These are phyloP conservation scores for Lentinula aciculospora DNA, from an alignment of 768 basidiomycete species.

Conservation along the genomic window DNA sequence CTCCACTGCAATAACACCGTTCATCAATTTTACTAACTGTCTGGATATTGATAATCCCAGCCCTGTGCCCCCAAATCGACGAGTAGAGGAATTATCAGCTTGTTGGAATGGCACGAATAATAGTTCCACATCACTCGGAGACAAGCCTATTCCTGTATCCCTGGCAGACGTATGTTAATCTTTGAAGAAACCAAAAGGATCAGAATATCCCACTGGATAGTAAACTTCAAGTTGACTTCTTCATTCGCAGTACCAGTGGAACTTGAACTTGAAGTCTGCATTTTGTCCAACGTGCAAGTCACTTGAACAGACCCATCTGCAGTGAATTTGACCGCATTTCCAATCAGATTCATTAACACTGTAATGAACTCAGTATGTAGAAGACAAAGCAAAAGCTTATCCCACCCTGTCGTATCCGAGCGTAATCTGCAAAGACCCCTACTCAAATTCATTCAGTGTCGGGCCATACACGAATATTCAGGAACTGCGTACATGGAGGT, in stretches of 20 bases:
- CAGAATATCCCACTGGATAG: slow-evolving; percentile 61
- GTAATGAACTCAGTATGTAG: slow-evolving; percentile 1
- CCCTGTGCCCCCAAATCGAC: slow-evolving; percentile 75
- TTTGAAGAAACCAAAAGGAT: slow-evolving; percentile 2
- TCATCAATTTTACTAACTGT: slow-evolving; percentile 72
- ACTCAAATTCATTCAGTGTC: neutral
- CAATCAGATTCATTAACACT: slow-evolving; percentile 76
- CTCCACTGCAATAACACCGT: slow-evolving; percentile 65
- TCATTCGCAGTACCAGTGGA: slow-evolving; percentile 19
- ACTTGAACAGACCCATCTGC: slow-evolving; percentile 58
- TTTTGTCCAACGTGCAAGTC: slow-evolving; percentile 47
- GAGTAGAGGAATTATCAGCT: slow-evolving; percentile 74
- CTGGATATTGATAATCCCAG: slow-evolving; percentile 70
- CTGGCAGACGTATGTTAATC: slow-evolving; percentile 21
- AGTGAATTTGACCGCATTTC: slow-evolving; percentile 76
- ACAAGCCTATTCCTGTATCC: slow-evolving; percentile 71
- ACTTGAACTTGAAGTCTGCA: slow-evolving; percentile 11
- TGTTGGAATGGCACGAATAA: slow-evolving; percentile 75
- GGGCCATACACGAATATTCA: neutral
- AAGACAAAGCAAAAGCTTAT: neutral
- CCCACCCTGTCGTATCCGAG: slow-evolving; percentile 66
- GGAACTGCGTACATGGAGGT: slow-evolving; percentile 44
- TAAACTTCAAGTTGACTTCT: slow-evolving; percentile 55
- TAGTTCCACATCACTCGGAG: slow-evolving; percentile 57
- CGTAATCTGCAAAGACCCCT: slow-evolving; percentile 73